Evolutionary conservation across 768 basidiomycete species (phyloP).

Genomic region (Lyophyllum semitale): DNA sequence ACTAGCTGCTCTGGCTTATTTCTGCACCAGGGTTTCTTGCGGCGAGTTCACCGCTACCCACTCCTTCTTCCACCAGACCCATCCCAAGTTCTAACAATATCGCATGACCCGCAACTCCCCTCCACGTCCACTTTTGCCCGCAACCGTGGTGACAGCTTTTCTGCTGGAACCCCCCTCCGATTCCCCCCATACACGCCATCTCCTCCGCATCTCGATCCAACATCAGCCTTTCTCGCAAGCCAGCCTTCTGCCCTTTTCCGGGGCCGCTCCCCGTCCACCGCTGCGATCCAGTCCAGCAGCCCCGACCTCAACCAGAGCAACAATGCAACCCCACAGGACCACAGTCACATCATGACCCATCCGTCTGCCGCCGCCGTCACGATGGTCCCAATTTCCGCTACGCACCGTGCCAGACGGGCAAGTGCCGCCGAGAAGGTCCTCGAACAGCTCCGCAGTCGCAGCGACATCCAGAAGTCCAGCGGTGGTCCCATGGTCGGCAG

Average conservation of each 20-base stretch:
- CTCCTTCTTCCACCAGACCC: constrained; percentile 55
- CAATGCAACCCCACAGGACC: constrained; percentile 11
- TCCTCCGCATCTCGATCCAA: constrained; percentile 19
- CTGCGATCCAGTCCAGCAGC: constrained; percentile 24
- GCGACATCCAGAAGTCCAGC: constrained; percentile 47
- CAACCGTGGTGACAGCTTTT: constrained; percentile 40
- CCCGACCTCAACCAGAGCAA: constrained; percentile 18
- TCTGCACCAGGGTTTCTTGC: constrained; percentile 74
- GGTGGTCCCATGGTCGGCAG: constrained; percentile 29
- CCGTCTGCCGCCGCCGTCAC: constrained; percentile 18
- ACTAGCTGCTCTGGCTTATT: neutral
- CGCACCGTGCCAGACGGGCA: constrained; percentile 47
- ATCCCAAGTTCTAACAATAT: constrained; percentile 19
- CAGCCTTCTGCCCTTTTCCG: constrained; percentile 19
- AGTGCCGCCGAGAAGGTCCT: constrained; percentile 73
- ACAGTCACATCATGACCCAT: constrained; percentile 8
- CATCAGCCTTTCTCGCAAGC: constrained; percentile 15
- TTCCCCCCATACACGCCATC: constrained; percentile 26
- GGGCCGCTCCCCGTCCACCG: constrained; percentile 28
- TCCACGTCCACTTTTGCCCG: constrained; percentile 28
- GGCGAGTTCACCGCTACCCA: constrained; percentile 93
- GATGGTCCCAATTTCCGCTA: constrained; percentile 28
- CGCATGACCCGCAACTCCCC: constrained; percentile 16
- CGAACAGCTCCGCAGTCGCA: constrained; percentile 59
- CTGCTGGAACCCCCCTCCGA: constrained; percentile 27